Conservation (phyloP, 1,284 basidiomycete genomes). For the Boletus holoroseus region DNA sequence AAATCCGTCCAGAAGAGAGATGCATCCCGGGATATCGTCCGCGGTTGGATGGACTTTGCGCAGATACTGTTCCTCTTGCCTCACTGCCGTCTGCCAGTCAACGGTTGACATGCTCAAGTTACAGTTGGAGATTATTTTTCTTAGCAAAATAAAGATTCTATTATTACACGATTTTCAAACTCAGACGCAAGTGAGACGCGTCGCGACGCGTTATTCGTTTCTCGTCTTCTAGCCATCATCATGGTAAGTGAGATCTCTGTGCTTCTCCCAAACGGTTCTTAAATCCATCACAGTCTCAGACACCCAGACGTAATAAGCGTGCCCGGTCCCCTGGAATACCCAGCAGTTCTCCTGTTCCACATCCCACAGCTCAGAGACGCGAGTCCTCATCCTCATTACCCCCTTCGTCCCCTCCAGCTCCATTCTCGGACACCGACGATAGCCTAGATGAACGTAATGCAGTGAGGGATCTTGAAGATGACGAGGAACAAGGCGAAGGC, state of each 20-base stretch:
- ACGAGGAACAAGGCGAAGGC: conserved; percentile 75
- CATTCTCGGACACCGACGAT: conserved; percentile 86
- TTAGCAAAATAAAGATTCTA: not conserved
- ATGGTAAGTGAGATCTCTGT: conserved; percentile 26
- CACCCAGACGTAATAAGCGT: conserved; percentile 53
- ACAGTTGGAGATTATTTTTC: not conserved
- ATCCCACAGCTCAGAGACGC: conserved; percentile 45
- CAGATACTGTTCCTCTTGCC: conserved; percentile 63
- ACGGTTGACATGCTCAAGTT: conserved; percentile 37
- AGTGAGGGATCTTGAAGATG: conserved; percentile 64
- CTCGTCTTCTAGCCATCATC: conserved; percentile 20
- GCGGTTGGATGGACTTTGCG: conserved; percentile 60
- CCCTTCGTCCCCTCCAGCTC: conserved; percentile 76
- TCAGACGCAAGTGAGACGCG: conserved; percentile 30
- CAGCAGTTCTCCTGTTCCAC: conserved; percentile 47
- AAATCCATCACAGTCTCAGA: conserved; percentile 30
- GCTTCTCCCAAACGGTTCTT: not conserved
- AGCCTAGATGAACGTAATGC: conserved; percentile 72
- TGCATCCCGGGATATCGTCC: conserved; percentile 78
- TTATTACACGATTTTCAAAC: conserved; percentile 31
- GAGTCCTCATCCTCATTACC: conserved; percentile 68
- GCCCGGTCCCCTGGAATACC: conserved; percentile 56
- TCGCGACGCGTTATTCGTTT: conserved; percentile 31
- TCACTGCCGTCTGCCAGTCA: conserved; percentile 49
- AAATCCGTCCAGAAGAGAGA: conserved; percentile 74